A percentile compares a stretch with the other conserved stretches of the same genome.
phyloP scores from a whole-genome alignment of 176 grass and related monocot genomes.

The Hsuehochloa calcarea region DNA sequence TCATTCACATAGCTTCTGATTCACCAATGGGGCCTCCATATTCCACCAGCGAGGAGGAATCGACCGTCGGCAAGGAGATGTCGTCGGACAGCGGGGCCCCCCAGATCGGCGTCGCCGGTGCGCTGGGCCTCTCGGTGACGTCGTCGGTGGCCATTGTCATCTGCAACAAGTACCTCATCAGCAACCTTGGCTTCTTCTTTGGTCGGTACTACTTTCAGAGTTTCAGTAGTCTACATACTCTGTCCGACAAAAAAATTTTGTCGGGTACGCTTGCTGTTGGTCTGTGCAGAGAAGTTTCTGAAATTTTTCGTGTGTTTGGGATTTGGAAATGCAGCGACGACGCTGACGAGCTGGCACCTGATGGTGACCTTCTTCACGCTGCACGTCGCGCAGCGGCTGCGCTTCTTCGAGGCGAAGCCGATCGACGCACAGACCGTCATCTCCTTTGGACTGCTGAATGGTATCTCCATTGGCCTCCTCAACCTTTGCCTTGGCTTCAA shows the following conservation, averaged over 20 bases:
- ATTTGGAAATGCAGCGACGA: constrained; percentile 61
- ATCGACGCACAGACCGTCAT: constrained; percentile 70
- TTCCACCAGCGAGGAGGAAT: constrained; percentile 14
- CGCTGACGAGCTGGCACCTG: constrained; percentile 95
- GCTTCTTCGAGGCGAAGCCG: constrained; percentile 80
- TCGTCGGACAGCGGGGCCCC: constrained; percentile 35
- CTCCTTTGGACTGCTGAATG: constrained; percentile 86
- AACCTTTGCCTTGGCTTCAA: constrained; percentile 98
- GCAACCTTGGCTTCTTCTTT: constrained; percentile 73
- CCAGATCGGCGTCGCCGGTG: constrained; percentile 51
- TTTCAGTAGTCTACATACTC: background rate
- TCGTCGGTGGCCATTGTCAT: constrained; percentile 90
- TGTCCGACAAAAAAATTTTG: background rate
- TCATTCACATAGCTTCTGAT: background rate
- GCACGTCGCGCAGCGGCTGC: constrained; percentile 68
- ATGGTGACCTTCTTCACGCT: constrained; percentile 91
- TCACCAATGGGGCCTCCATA: background rate
- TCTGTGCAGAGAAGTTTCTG: background rate
- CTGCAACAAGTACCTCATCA: constrained; percentile 96
- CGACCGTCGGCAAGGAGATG: constrained; percentile 27
- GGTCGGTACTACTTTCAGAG: constrained; percentile 44
- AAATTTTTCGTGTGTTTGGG: background rate
- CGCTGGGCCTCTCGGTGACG: constrained; percentile 65
- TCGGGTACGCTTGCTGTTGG: background rate
- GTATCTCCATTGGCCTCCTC: constrained; percentile 88